phyloP scores from a whole-genome alignment of 345 rosid genomes.

The Citrus maxima region DNA sequence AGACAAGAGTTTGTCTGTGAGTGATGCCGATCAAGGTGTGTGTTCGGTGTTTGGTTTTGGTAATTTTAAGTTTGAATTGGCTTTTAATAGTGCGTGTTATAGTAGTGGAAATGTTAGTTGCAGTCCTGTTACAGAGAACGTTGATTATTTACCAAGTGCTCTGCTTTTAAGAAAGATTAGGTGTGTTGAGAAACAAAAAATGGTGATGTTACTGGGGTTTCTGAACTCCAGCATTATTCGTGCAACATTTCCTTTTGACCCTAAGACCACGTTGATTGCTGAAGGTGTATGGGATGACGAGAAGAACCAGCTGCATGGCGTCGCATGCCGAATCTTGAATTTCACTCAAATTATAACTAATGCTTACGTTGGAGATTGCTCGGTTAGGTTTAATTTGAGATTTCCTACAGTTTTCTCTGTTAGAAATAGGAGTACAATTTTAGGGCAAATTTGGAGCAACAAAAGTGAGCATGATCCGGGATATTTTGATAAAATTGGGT shows the following conservation, averaged over 20 bases:
- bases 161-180: constrained; percentile 36
- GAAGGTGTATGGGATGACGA: constrained; percentile 81
- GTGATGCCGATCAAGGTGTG: constrained; percentile 28
- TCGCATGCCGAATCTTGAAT: constrained; percentile 65
- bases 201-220: constrained; percentile 48
- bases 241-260: constrained; percentile 47
- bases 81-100: constrained; percentile 46
- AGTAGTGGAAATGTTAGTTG: constrained; percentile 39
- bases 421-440: constrained; percentile 36
- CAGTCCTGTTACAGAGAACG: constrained; percentile 31
- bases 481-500: constrained; percentile 43
- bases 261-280: constrained; percentile 50
- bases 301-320: constrained; percentile 54
- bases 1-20: constrained; percentile 35
- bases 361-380: constrained; percentile 65
- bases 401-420: constrained; percentile 52
- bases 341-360: constrained; percentile 35
- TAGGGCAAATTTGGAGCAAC: constrained; percentile 65
- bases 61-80: constrained; percentile 39
- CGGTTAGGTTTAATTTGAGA: constrained; percentile 57
- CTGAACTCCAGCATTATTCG: constrained; percentile 18
- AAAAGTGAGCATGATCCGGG: constrained; percentile 37
- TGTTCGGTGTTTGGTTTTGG: constrained; percentile 34
- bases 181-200: constrained; percentile 43
- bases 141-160: constrained; percentile 31